Base-by-base conservation (phyloP, 192 early-diverging fungal species). In the Linnemannia elongata region DNA sequence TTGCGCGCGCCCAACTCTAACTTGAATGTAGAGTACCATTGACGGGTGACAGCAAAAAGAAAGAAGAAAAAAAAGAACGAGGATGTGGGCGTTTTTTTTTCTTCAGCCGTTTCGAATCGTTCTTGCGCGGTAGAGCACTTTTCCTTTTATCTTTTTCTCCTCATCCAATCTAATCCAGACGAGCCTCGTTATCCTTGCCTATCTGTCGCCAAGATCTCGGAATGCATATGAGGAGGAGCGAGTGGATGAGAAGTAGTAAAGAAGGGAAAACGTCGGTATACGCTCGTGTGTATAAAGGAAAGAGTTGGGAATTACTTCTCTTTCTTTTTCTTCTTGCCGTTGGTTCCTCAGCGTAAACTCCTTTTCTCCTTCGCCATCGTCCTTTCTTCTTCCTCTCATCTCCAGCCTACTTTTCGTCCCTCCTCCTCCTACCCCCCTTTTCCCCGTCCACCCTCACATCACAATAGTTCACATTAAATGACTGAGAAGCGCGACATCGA, bases 311-410 rank as follows among this genome's bases (percentile, higher is more conserved):
- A 27, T 30, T 12, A 30, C 27, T 66, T 4, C 12, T 1, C 10
- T 30, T 39, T 30, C 18, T 9, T 79, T 80, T 68, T 73, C 36
- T 81, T 82, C 69, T 71, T 76, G 38, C 41, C 54, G 52, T 82
- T 82, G 75, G 75, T 82, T 82, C 81, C 15, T 72, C 24, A 82
- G 81, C 74, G 81, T 52, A 82, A 82, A 82, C 82, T 83, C 76
- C 75, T 69, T 55, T 30, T 42, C 55, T 36, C 55, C 57, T 33
- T 72, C 66, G 13, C 69, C 49, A 39, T 60, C 68, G 18, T 52
- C 33, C n/a, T 42, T 17, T 35, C 36, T 33, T 47, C 13, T 66
- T 47, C 35, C 68, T 42, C 27, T 1, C 12, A 18, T 45, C 69
- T 41, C 22, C 4, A 47, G 38, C 72, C 15, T 15, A 44, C 44